These are phyloP conservation scores for Ophiosphaerella narmari DNA, from an alignment of 2,329 filamentous ascomycete genomes.

Conservation along the genomic window DNA sequence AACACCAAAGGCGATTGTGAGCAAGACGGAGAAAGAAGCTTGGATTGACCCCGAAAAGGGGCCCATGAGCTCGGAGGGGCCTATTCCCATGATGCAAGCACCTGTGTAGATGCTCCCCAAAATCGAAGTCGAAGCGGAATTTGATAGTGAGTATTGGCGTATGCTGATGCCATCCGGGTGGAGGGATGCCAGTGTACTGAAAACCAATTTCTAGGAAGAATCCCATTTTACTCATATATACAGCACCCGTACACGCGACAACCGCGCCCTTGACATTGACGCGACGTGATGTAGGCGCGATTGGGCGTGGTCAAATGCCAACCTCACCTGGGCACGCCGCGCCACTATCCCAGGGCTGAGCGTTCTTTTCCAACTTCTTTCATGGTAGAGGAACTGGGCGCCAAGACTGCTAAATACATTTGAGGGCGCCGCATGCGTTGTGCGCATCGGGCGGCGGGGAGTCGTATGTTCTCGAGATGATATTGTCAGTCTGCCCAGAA, in stretches of 20 bases:
- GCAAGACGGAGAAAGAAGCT: constrained; percentile 58
- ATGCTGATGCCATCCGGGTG: not conserved
- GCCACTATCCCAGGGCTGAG: constrained; percentile 3
- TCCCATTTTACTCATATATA: not conserved
- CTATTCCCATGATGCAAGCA: constrained; percentile 24
- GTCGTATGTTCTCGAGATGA: too few species aligned
- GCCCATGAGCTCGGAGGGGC: constrained; percentile 38
- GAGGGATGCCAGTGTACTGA: not conserved
- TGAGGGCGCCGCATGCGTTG: not conserved
- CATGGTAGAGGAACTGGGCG: constrained; percentile 5
- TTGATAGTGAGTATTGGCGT: not conserved
- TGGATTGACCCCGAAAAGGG: constrained; percentile 60
- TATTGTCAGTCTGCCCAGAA: too few species aligned
- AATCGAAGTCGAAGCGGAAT: not conserved
- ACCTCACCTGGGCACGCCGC: not conserved
- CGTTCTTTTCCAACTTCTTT: not conserved
- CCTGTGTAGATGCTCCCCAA: not conserved
- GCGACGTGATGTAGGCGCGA: constrained; percentile 8
- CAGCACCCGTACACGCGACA: constrained; percentile 7
- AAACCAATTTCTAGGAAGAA: not conserved
- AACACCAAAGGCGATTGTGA: constrained; percentile 60
- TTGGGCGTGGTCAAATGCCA: constrained; percentile 3
- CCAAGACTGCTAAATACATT: not conserved
- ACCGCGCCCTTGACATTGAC: constrained; percentile 8
- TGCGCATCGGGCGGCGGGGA: not conserved